A percentile compares a stretch with the other conserved stretches of the same genome.
phyloP scores from a whole-genome alignment of 768 basidiomycete genomes.

The Gymnopilus dilepis region DNA sequence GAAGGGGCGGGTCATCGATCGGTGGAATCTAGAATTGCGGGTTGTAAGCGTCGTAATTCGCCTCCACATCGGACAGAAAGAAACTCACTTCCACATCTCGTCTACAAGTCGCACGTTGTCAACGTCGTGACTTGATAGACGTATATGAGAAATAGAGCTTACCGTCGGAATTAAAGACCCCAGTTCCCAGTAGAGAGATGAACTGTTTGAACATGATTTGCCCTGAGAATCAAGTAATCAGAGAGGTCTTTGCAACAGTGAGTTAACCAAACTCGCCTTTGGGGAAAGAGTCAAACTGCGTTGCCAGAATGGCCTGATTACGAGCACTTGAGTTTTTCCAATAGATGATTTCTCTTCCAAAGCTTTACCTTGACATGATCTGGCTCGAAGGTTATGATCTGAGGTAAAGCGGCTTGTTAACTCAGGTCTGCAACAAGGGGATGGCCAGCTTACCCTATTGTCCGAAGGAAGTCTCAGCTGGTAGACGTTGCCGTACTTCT shows the following conservation, averaged over 20 bases:
- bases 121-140: neutral
- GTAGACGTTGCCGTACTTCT: constrained; percentile 40
- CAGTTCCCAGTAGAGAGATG: constrained; percentile 52
- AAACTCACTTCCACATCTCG: constrained; percentile 66
- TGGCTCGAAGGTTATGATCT: constrained; percentile 50
- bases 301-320: constrained; percentile 37
- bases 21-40: constrained; percentile 53
- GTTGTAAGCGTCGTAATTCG: neutral
- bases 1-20: constrained; percentile 71
- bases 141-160: constrained; percentile 7
- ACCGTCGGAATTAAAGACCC: constrained; percentile 68
- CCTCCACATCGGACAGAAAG: no score
- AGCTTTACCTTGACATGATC: constrained; percentile 49
- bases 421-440: neutral
- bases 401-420: neutral
- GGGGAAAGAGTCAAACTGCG: constrained; percentile 49
- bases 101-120: constrained; percentile 34
- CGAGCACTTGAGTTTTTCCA: no score
- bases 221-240: constrained; percentile 23
- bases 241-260: neutral
- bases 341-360: constrained; percentile 10
- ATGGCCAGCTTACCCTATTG: constrained; percentile 34
- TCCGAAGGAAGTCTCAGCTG: constrained; percentile 40
- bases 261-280: constrained; percentile 37
- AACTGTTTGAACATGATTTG: constrained; percentile 32